Evolutionary conservation across 805 yeast species (phyloP), one percentile per base, ranked within the genome.

Genomic region (Candida hungchunana): DNA sequence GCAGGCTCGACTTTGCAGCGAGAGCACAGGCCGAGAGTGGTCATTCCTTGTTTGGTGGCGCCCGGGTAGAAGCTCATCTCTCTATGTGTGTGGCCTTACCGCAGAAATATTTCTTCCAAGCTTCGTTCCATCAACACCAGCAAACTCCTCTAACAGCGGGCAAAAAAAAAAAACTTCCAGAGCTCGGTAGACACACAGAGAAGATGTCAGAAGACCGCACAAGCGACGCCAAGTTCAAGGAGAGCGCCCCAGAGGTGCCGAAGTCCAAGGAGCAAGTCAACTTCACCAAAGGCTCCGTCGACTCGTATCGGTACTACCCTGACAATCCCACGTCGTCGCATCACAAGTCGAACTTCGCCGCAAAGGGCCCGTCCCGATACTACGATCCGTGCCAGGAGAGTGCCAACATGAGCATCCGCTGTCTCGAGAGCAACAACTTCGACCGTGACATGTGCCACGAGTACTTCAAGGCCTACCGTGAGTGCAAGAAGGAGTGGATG

Each of bases 371-470:
- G 4, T 80, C 95, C 6, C 77, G 82, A 55, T 93, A 71, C 59
- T 90, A 82, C 53, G 97, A 90, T 56, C 98, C 98, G 0, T 90
- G 98, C 60, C 82, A 79, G 31, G 93, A 88, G 53, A 79, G 93
- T 24, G 72, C 96, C 8, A 79, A 78, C 55, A 90, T 95, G 78
- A 84, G 95, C 29, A 66, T 88, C 46, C 75, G 74, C 46, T 90
- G 98, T 52, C 66, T 90, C 58, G 90, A 86, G 49, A 60, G 82
- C 32, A 85, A 89, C 54, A 71, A 79, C 48, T 80, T 75, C 66
- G 86, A 75, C 66, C 75, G 69, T 66, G 77, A 67, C 35, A 70
- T 60, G 62, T 87, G 81, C 66, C 75, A 63, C 58, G 95, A 83
- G 40, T 90, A 85, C 55, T 93, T 90, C 58, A 87, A 81, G 50